phyloP scores from a whole-genome alignment of 208 protist genomes.

The Trypanosoma avium region DNA sequence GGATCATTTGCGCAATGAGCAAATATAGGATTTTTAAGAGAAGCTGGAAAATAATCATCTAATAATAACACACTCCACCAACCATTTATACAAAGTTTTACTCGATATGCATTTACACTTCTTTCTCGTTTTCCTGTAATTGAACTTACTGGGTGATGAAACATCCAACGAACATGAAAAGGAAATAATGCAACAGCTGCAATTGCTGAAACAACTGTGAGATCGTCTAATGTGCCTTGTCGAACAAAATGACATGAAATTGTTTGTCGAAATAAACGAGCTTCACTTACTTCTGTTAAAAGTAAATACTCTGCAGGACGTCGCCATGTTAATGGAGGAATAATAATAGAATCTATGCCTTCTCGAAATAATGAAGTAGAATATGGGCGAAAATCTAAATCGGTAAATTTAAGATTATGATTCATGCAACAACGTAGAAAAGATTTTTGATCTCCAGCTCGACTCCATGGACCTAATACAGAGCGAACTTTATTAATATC shows the following conservation, averaged over 20 bases:
- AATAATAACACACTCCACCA: slow-evolving; percentile 29
- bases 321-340: slow-evolving; percentile 15
- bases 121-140: slow-evolving; percentile 12
- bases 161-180: slow-evolving; percentile 20
- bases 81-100: slow-evolving; percentile 19
- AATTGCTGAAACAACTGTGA: slow-evolving; percentile 13
- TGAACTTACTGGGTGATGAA: slow-evolving; percentile 6
- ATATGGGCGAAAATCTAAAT: slow-evolving; percentile 22
- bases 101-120: slow-evolving; percentile 22
- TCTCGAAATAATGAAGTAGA: slow-evolving; percentile 5
- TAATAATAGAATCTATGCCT: slow-evolving; percentile 4
- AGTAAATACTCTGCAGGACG: slow-evolving; percentile 15
- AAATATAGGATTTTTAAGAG: slow-evolving; percentile 31
- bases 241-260: slow-evolving; percentile 13
- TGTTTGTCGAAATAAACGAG: slow-evolving; percentile 10
- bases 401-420: slow-evolving; percentile 3
- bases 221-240: slow-evolving; percentile 6
- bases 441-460: slow-evolving; percentile 33
- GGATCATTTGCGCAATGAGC: slow-evolving; percentile 47
- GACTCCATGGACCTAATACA: slow-evolving; percentile 33
- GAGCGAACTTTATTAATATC: slow-evolving; percentile 33
- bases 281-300: slow-evolving; percentile 4
- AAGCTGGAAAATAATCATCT: slow-evolving; percentile 33
- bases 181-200: slow-evolving; percentile 14
- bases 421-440: slow-evolving; percentile 18